These are phyloP conservation scores for Jatropha multifida DNA, from an alignment of 441 rosid genomes.

Conservation along the genomic window DNA sequence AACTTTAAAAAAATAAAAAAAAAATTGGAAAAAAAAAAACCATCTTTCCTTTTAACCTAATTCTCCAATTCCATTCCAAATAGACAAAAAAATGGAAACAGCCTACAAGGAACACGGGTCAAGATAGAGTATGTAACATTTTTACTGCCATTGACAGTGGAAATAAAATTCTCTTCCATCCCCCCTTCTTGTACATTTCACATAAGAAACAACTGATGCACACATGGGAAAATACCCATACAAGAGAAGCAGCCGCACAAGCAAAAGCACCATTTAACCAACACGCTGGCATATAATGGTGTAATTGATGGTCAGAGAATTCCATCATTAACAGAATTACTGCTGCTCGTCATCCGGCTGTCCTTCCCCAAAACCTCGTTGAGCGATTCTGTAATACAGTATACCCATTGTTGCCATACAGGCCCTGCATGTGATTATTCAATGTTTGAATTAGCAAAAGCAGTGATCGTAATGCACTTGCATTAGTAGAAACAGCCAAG, in stretches of 20 bases:
- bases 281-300: conserved; percentile 8
- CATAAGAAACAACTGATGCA: background rate
- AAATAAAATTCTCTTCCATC: conserved; percentile 1
- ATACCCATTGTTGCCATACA: conserved; percentile 99
- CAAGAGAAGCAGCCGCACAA: conserved; percentile 14
- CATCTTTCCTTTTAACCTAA: conserved; percentile 14
- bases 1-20: background rate
- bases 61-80: conserved; percentile 20
- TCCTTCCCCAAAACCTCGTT: conserved; percentile 65
- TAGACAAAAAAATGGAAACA: background rate
- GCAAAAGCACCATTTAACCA: conserved; percentile 2
- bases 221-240: background rate
- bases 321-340: conserved; percentile 29
- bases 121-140: conserved; percentile 13
- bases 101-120: background rate
- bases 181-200: conserved; percentile 15
- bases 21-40: too few relatives aligned
- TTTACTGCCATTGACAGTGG: conserved; percentile 17
- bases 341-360: conserved; percentile 54
- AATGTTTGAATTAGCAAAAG: conserved; percentile 11
- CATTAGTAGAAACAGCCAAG: background rate
- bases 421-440: conserved; percentile 60
- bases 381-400: conserved; percentile 88
- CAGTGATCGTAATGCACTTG: background rate
- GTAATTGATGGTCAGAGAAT: conserved; percentile 14